Base-by-base conservation (phyloP, 2,329 filamentous ascomycete genomes). In the Aschersonia sp. region DNA sequence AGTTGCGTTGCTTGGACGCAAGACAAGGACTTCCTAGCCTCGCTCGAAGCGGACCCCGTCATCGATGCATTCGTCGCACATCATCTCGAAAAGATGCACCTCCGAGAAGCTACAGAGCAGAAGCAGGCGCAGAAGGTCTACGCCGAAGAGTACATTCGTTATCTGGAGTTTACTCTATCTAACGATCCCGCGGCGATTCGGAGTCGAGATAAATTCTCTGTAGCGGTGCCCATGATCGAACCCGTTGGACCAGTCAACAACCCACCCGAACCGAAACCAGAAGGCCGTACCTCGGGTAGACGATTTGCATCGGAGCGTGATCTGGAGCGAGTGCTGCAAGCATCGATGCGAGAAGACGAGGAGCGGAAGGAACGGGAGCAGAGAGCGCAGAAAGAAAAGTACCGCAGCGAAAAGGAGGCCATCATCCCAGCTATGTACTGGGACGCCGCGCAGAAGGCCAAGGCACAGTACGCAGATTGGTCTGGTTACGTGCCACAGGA, bases 371-470 rank as follows among this genome's bases (percentile, higher is more conserved):
- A 87, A 54, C 78, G 82, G 45, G 81, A 85, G 53, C 65, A 72
- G 44, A 70, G 76, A 47, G 76, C 77, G 35, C 75, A 79, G 53
- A 80, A 82, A 58, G 80, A 84, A 47, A 82, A 82, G 58, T 81
- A 82, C 50, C 82, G 85, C 51, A 84, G 78, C 53, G 82, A 85
- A 43, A 88, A 85, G 58, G 86, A 91, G 61, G 86, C 86, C 0
- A 71, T 75, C 4, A 78, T 91, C 45, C 85, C 85, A 0, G 70
- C 79, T 49, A 84, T 88, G 74, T 75, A 80, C 51, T 79, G 79
- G 67, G 75, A 73, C 6, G 67, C 73, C 7, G 72, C 80, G 47
- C 77, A 84, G 51, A 76, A 74, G 47, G 65, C 75, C 40, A 71
- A 74, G 47, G 70, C 71, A 28, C 69, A 74, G 45, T 89, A 80